phyloP scores from a whole-genome alignment of 2,329 filamentous ascomycete genomes.

The Cadophora gregata region DNA sequence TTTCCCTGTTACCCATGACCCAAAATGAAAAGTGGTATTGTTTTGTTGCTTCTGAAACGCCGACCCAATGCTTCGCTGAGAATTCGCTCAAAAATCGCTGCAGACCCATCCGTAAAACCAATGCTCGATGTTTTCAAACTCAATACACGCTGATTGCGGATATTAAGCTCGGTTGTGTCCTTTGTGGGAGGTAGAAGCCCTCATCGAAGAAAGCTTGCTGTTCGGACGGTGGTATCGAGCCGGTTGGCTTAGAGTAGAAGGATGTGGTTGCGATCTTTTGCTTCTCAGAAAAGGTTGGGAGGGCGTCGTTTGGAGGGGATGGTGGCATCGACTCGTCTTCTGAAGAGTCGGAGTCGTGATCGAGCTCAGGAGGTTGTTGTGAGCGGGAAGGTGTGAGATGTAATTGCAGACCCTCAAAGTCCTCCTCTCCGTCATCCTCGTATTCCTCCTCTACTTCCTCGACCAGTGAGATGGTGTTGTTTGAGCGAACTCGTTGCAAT shows the following conservation, averaged over 20 bases:
- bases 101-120: conserved; percentile 24
- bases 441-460: conserved; percentile 48
- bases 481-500: conserved; percentile 54
- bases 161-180: conserved; percentile 49
- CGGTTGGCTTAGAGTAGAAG: conserved; percentile 43
- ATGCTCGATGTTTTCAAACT: conserved; percentile 17
- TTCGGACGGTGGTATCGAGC: conserved; percentile 43
- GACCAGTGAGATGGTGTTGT: conserved; percentile 39
- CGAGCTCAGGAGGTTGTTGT: conserved; percentile 70
- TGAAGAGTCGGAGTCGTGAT: conserved; percentile 70
- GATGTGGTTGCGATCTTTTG: conserved; percentile 52
- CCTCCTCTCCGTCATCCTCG: conserved; percentile 64
- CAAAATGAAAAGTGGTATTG: conserved; percentile 20
- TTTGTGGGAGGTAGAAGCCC: conserved; percentile 53
- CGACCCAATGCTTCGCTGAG: conserved; percentile 22
- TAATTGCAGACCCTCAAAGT: conserved; percentile 69
- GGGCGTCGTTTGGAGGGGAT: conserved; percentile 46
- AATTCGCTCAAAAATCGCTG: conserved; percentile 33
- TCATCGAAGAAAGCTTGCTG: conserved; percentile 52
- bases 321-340: conserved; percentile 78
- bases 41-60: conserved; percentile 16
- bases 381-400: conserved; percentile 72
- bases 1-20: neutral
- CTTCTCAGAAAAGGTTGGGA: conserved; percentile 67
- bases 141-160: conserved; percentile 55